Percentiles rank a stretch among this genome's conserved stretches.
Conservation (phyloP, 495 filamentous ascomycete genomes). For the Pseudevernia furfuracea region DNA sequence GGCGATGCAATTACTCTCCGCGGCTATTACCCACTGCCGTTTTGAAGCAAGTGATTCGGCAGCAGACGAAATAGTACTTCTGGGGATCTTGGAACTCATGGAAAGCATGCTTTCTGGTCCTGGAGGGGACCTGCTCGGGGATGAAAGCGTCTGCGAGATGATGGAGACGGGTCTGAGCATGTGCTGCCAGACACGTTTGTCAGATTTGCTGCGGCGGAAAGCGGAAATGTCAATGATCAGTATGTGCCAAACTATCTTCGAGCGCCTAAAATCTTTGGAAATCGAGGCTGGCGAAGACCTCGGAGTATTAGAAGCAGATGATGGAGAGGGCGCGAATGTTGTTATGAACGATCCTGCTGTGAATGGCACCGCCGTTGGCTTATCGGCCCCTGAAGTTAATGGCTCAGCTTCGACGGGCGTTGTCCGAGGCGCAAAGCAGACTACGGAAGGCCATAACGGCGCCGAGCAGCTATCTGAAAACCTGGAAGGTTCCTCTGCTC, state of each 20-base stretch:
- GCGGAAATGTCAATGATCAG: constrained; percentile 96
- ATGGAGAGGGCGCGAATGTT: constrained; percentile 50
- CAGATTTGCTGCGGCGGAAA: constrained; percentile 80
- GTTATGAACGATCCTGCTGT: constrained; percentile 85
- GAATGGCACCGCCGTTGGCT: constrained; percentile 56
- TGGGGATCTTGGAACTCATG: constrained; percentile 95
- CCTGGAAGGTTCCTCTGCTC: not conserved
- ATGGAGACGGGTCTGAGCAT: constrained; percentile 98
- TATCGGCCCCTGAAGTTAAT: constrained; percentile 8
- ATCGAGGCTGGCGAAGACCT: constrained; percentile 55
- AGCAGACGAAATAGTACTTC: constrained; percentile 87
- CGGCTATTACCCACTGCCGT: constrained; percentile 92
- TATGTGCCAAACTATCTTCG: constrained; percentile 98
- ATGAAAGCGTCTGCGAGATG: constrained; percentile 98
- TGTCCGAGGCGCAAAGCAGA: constrained; percentile 5
- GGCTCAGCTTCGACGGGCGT: constrained; percentile 12
- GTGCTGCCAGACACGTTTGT: constrained; percentile 88
- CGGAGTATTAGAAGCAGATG: constrained; percentile 46
- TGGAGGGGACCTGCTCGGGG: constrained; percentile 81
- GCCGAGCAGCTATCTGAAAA: not conserved
- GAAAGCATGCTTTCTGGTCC: constrained; percentile 93
- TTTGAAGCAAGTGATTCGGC: constrained; percentile 95
- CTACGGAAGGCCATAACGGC: not conserved
- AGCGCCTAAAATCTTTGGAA: constrained; percentile 79
- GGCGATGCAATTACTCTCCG: constrained; percentile 90